Percentiles rank a stretch among this genome's conserved stretches.
These are phyloP conservation scores for Lichina pygmaea DNA, from an alignment of 495 filamentous ascomycete genomes.

Conservation along the genomic window DNA sequence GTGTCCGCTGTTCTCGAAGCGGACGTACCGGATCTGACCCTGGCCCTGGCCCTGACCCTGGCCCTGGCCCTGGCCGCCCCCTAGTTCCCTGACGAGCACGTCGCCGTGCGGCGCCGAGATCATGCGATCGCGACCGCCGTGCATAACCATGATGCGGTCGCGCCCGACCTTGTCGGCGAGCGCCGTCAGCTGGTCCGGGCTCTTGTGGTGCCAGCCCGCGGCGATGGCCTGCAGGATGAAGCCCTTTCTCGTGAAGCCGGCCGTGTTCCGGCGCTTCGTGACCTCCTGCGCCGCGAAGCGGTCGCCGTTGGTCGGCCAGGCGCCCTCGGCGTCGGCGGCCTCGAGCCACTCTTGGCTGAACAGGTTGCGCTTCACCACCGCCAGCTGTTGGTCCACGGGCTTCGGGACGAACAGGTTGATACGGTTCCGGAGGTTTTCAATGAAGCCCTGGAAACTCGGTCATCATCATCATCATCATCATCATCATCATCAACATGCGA, in stretches of 20 bases:
- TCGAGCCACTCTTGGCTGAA: constrained; percentile 34
- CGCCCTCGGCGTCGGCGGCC: constrained; percentile 28
- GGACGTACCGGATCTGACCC: constrained; percentile 18
- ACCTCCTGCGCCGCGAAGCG: constrained; percentile 56
- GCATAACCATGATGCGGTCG: constrained; percentile 43
- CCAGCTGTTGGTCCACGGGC: constrained; percentile 27
- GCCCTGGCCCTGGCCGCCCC: constrained; percentile 4
- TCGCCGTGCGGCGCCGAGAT: constrained; percentile 38
- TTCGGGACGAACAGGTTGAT: constrained; percentile 45
- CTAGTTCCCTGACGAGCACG: constrained; percentile 25
- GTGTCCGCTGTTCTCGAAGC: constrained; percentile 44
- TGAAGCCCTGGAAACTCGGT: constrained; percentile 14
- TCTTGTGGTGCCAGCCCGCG: constrained; percentile 56
- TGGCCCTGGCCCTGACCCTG: neutral
- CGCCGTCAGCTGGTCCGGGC: constrained; percentile 26
- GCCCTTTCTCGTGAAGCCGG: constrained; percentile 30
- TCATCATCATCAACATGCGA: constrained; percentile 1
- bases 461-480: neutral
- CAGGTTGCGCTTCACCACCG: constrained; percentile 24
- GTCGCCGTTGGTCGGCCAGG: constrained; percentile 49
- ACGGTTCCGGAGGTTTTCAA: constrained; percentile 40
- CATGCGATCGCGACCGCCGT: constrained; percentile 50
- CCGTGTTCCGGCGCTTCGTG: constrained; percentile 27
- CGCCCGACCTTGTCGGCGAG: constrained; percentile 40
- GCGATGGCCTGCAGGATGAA: constrained; percentile 57